phyloP scores from a whole-genome alignment of 75 land plant species.

The Picea glauca region DNA sequence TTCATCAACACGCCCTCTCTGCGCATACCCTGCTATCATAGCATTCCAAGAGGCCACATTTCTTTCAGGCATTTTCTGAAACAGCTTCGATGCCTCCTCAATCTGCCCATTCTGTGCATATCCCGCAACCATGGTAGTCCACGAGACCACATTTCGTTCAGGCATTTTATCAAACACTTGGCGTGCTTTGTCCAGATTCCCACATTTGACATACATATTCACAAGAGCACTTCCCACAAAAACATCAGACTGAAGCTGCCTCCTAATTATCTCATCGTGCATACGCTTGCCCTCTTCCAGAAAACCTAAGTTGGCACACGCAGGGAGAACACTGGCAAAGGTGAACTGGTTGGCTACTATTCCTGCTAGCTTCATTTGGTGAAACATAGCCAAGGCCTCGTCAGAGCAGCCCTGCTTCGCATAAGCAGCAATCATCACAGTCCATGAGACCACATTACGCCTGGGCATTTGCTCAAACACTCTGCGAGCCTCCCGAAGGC shows the following conservation, averaged over 20 bases:
- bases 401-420: not conserved
- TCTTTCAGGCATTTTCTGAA: constrained; percentile 2
- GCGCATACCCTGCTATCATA: not conserved
- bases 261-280: not conserved
- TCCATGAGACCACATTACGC: constrained; percentile 5
- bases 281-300: not conserved
- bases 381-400: constrained; percentile 1
- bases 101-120: constrained; percentile 2
- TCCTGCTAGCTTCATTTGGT: not conserved
- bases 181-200: not conserved
- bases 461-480: constrained; percentile 1
- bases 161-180: constrained; percentile 11
- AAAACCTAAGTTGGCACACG: not conserved
- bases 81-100: not conserved
- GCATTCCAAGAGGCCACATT: constrained; percentile 1
- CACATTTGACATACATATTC: constrained; percentile 11
- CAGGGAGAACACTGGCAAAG: not conserved
- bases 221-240: constrained; percentile 10
- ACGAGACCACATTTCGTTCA: constrained; percentile 3
- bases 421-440: constrained; percentile 11
- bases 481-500: not conserved
- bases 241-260: not conserved
- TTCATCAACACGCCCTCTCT: not conserved
- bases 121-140: constrained; percentile 10
- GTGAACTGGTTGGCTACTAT: not conserved